A percentile compares a stretch with the other conserved stretches of the same genome.
phyloP scores from a whole-genome alignment of 768 basidiomycete species.

The Nevesoporus exiguus region DNA sequence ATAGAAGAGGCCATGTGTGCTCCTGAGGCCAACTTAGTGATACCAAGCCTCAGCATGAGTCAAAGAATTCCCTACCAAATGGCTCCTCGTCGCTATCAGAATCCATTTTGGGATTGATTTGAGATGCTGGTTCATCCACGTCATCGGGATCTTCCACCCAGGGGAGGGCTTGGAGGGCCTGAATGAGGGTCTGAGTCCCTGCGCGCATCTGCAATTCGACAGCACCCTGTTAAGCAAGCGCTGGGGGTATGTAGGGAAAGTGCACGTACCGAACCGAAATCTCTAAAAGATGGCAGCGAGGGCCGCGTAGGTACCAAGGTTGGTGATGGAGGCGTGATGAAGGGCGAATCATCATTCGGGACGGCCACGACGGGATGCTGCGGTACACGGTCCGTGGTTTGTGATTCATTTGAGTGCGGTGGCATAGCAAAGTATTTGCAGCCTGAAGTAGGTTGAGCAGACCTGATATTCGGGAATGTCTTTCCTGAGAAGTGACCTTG shows the following conservation, averaged over 20 bases:
- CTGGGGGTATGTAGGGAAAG: not conserved
- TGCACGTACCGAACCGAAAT: conserved; percentile 64
- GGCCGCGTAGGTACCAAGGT: conserved; percentile 43
- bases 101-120: conserved; percentile 39
- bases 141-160: conserved; percentile 69
- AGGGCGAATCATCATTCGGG: conserved; percentile 53
- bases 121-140: conserved; percentile 55
- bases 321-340: conserved; percentile 74
- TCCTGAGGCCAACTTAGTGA: conserved; percentile 27
- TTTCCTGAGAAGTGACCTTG: conserved; percentile 32
- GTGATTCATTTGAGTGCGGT: conserved; percentile 20
- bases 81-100: conserved; percentile 66
- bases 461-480: conserved; percentile 4
- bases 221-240: not conserved
- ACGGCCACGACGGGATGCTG: conserved; percentile 10
- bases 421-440: conserved; percentile 11
- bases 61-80: conserved; percentile 33
- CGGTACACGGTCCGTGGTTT: conserved; percentile 2
- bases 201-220: conserved; percentile 63
- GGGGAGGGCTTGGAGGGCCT: conserved; percentile 82
- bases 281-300: conserved; percentile 52
- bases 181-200: conserved; percentile 86
- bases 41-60: not conserved
- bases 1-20: conserved; percentile 75
- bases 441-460: conserved; percentile 14